Evolutionary conservation across 768 basidiomycete genomes (phyloP).

Genomic region (Tricholoma furcatifolium): DNA sequence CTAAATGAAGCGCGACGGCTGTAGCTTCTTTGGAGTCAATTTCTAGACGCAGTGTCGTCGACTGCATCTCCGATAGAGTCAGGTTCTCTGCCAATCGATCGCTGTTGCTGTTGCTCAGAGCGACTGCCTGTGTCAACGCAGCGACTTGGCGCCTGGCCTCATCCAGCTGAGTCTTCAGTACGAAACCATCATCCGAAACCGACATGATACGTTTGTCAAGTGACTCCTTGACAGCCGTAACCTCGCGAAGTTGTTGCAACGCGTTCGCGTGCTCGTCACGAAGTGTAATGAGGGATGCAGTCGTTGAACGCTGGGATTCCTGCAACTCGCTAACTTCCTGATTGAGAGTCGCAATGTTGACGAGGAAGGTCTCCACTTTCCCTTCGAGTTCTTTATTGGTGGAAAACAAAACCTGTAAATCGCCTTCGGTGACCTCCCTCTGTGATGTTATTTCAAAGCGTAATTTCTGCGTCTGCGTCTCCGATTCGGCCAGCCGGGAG

Average conservation of each 20-base stretch:
- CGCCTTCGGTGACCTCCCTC: not conserved
- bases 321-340: not conserved
- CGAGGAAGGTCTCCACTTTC: constrained; percentile 1
- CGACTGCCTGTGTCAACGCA: constrained; percentile 3
- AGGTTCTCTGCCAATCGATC: constrained; percentile 2
- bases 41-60: not conserved
- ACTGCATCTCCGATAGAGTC: not conserved
- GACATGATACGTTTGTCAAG: constrained; percentile 7
- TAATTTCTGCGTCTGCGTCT: constrained; percentile 1
- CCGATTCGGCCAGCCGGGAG: constrained; percentile 9
- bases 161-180: constrained; percentile 1
- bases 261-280: not conserved
- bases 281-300: not conserved
- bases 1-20: constrained; percentile 6
- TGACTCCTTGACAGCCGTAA: constrained; percentile 5
- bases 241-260: constrained; percentile 4
- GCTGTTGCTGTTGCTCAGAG: not conserved
- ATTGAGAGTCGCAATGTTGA: constrained; percentile 1
- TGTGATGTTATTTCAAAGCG: not conserved
- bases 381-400: not conserved
- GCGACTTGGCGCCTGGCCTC: constrained; percentile 4
- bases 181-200: constrained; percentile 3
- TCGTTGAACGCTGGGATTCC: not conserved
- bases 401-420: constrained; percentile 4
- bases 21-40: not conserved